These are phyloP conservation scores for Coccomyxa subellipsoidea DNA, from an alignment of 163 green algal genomes.

Conservation along the genomic window DNA sequence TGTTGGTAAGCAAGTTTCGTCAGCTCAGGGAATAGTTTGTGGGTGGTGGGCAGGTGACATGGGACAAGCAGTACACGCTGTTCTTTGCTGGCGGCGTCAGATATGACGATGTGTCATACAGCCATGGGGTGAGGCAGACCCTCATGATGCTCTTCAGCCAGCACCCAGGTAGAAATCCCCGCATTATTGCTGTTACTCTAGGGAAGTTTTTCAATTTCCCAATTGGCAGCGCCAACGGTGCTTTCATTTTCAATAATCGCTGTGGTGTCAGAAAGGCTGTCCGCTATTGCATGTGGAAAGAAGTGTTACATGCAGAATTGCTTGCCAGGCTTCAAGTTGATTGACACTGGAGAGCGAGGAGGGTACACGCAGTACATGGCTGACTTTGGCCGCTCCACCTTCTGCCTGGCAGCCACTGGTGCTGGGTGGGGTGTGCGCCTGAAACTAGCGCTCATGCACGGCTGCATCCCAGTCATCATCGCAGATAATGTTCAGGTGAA, in stretches of 20 bases:
- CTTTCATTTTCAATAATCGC: no score
- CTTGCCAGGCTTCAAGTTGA: not conserved
- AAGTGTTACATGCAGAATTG: no score
- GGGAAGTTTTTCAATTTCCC: no score
- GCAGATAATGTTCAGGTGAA: conserved; percentile 14
- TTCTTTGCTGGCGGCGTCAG: conserved; percentile 8
- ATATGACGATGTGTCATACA: conserved; percentile 6
- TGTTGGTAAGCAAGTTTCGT: no score
- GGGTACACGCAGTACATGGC: not conserved
- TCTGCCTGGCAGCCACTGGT: conserved; percentile 20
- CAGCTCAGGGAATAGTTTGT: no score
- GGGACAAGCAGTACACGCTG: not conserved
- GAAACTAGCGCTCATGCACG: conserved; percentile 12
- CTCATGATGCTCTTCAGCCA: not conserved
- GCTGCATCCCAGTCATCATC: conserved; percentile 23
- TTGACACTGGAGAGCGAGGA: not conserved
- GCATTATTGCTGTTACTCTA: no score
- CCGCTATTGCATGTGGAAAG: no score
- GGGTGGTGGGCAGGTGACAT: not conserved
- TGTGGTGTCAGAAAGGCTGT: no score
- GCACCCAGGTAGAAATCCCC: not conserved
- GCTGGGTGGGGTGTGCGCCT: conserved; percentile 22
- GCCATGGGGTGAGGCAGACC: conserved; percentile 11
- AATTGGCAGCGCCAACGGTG: no score
- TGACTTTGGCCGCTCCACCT: conserved; percentile 15